Conservation (phyloP, 495 filamentous ascomycete species). For the Lasiosphaeria ovina region DNA sequence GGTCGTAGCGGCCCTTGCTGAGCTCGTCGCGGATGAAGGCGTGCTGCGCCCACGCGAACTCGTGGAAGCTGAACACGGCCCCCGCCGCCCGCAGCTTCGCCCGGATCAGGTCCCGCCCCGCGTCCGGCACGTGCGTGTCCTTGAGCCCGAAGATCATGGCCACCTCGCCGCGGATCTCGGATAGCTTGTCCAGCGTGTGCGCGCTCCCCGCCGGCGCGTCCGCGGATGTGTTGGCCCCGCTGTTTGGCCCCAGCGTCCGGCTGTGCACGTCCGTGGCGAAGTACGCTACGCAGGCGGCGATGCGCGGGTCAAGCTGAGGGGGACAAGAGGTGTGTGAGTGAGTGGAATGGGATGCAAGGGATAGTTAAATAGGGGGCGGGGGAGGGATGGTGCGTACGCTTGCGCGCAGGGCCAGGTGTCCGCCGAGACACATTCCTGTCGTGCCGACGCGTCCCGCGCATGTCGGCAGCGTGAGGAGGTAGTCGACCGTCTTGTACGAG, state of each 20-base stretch:
- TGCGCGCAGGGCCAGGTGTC: slow-evolving; percentile 83
- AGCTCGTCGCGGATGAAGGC: slow-evolving; percentile 96
- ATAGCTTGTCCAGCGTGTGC: slow-evolving; percentile 46
- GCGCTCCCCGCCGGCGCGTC: slow-evolving; percentile 27
- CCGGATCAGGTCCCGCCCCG: slow-evolving; percentile 82
- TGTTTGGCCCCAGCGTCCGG: slow-evolving; percentile 62
- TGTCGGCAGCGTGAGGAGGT: slow-evolving; percentile 69
- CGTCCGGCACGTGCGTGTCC: slow-evolving; percentile 86
- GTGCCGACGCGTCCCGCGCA: slow-evolving; percentile 83
- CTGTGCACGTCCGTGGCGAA: slow-evolving; percentile 92
- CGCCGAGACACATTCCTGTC: slow-evolving; percentile 95
- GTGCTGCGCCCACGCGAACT: slow-evolving; percentile 89
- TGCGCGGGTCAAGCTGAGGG: slow-evolving; percentile 62
- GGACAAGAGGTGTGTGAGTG: background rate
- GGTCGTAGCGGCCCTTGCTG: slow-evolving; percentile 90
- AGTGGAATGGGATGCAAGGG: background rate
- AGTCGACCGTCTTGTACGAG: slow-evolving; percentile 66
- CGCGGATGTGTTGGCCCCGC: slow-evolving; percentile 30
- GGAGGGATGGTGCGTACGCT: slow-evolving; percentile 43
- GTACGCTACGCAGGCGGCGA: slow-evolving; percentile 78
- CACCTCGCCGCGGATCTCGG: slow-evolving; percentile 74
- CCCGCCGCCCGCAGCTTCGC: slow-evolving; percentile 76
- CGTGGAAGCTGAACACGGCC: slow-evolving; percentile 78
- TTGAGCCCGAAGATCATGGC: slow-evolving; percentile 89
- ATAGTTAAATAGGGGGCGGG: background rate